These are phyloP conservation scores for Amanita pseudoporphyria DNA, from an alignment of 768 basidiomycete genomes.

Conservation along the genomic window DNA sequence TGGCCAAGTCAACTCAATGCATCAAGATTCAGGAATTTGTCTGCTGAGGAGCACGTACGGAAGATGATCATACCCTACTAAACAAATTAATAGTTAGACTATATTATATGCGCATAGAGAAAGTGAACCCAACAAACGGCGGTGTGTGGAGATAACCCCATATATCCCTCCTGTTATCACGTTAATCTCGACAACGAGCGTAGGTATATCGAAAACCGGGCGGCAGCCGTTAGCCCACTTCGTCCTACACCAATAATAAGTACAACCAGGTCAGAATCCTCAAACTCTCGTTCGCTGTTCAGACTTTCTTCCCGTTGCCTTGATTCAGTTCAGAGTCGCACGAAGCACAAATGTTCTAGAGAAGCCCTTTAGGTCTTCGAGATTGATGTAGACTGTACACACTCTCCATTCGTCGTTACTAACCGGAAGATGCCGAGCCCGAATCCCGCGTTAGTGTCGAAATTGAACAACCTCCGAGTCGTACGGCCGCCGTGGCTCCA, in stretches of 20 bases:
- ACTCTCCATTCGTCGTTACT: constrained; percentile 44
- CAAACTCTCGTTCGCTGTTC: constrained; percentile 31
- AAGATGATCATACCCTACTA: constrained; percentile 43
- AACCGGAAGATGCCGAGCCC: constrained; percentile 39
- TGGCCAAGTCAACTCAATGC: constrained; percentile 32
- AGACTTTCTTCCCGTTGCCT: constrained; percentile 38
- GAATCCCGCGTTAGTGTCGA: constrained; percentile 33
- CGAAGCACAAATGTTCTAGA: constrained; percentile 31
- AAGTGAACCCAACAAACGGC: constrained; percentile 27
- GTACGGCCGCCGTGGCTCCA: constrained; percentile 21
- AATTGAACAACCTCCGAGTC: constrained; percentile 36
- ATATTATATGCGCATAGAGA: not conserved
- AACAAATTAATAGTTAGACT: not conserved
- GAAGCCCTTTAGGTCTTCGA: constrained; percentile 36
- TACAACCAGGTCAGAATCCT: constrained; percentile 39
- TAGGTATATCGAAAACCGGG: constrained; percentile 40
- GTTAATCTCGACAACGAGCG: constrained; percentile 46
- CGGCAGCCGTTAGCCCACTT: constrained; percentile 45
- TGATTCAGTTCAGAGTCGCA: constrained; percentile 31
- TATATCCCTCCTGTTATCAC: constrained; percentile 50
- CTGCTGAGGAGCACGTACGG: constrained; percentile 23
- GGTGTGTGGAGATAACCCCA: constrained; percentile 47
- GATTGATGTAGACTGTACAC: constrained; percentile 41
- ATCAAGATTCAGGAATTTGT: not conserved
- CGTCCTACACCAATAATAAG: constrained; percentile 49